A percentile compares a stretch with the other conserved stretches of the same genome.
phyloP scores from a whole-genome alignment of 2,329 filamentous ascomycete species.

The Ophiostoma pallidulum region DNA sequence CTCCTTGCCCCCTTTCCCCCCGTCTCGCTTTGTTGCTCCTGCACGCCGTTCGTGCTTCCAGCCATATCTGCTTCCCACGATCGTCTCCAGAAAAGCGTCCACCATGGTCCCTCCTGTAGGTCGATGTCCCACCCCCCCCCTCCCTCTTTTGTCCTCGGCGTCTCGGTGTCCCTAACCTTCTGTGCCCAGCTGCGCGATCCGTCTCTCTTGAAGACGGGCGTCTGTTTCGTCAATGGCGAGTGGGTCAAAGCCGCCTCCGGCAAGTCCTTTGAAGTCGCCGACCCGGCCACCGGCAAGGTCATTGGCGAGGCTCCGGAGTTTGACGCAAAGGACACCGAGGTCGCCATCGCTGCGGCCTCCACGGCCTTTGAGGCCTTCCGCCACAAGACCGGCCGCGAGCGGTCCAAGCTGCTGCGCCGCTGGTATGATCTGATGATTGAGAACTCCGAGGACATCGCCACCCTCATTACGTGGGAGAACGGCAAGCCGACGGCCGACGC shows the following conservation, averaged over 20 bases:
- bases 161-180: not conserved
- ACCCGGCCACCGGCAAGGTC: constrained; percentile 71
- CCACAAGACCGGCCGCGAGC: constrained; percentile 62
- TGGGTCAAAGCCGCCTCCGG: constrained; percentile 80
- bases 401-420: constrained; percentile 62
- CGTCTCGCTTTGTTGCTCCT: constrained; percentile 6
- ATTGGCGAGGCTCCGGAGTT: constrained; percentile 85
- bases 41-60: constrained; percentile 22
- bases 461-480: constrained; percentile 81
- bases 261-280: constrained; percentile 82
- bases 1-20: not conserved
- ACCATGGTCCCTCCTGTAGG: constrained; percentile 38
- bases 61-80: constrained; percentile 20
- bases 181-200: constrained; percentile 58
- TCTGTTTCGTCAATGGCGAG: constrained; percentile 82
- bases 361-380: constrained; percentile 65
- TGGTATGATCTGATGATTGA: constrained; percentile 76
- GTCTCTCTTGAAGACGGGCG: constrained; percentile 74
- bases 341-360: constrained; percentile 74
- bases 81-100: constrained; percentile 28
- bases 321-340: constrained; percentile 63
- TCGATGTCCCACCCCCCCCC: not conserved
- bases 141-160: not conserved
- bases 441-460: constrained; percentile 72
- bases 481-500: constrained; percentile 74